phyloP scores from a whole-genome alignment of 805 yeast species.

The Metschnikowia matae region DNA sequence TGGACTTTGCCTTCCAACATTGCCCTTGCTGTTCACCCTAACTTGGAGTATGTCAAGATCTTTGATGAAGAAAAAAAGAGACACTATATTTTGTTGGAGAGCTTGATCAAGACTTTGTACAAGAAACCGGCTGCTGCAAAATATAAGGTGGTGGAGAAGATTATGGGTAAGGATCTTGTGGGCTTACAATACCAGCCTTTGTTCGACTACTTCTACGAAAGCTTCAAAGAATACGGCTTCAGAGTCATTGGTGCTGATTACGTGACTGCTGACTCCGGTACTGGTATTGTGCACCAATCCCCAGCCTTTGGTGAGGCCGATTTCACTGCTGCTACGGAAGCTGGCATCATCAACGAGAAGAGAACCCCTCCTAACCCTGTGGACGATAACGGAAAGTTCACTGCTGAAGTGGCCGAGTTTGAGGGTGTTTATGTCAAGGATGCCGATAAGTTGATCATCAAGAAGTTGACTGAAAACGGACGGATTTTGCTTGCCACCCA shows the following conservation, averaged over 20 bases:
- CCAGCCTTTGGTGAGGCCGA: conserved; percentile 99
- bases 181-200: conserved; percentile 81
- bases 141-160: conserved; percentile 73
- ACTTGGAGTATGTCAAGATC: conserved; percentile 87
- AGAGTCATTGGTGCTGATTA: conserved; percentile 77
- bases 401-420: conserved; percentile 67
- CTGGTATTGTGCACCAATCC: conserved; percentile 97
- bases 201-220: conserved; percentile 74
- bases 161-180: conserved; percentile 73
- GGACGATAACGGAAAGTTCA: conserved; percentile 88
- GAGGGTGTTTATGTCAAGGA: conserved; percentile 88
- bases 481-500: conserved; percentile 73
- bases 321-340: conserved; percentile 73
- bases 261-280: conserved; percentile 93
- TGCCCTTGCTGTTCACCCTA: conserved; percentile 88
- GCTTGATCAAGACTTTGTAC: conserved; percentile 77
- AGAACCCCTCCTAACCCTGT: conserved; percentile 87
- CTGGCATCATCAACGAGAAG: conserved; percentile 70
- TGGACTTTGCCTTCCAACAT: conserved; percentile 98
- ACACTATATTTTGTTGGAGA: conserved; percentile 80
- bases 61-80: conserved; percentile 82
- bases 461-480: conserved; percentile 73
- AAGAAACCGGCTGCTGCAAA: conserved; percentile 93
- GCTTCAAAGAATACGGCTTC: conserved; percentile 75
- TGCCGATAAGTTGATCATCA: conserved; percentile 89